Conservation (phyloP, 108 stramenopile species). For the Cyclotella choctawhatcheeana region DNA sequence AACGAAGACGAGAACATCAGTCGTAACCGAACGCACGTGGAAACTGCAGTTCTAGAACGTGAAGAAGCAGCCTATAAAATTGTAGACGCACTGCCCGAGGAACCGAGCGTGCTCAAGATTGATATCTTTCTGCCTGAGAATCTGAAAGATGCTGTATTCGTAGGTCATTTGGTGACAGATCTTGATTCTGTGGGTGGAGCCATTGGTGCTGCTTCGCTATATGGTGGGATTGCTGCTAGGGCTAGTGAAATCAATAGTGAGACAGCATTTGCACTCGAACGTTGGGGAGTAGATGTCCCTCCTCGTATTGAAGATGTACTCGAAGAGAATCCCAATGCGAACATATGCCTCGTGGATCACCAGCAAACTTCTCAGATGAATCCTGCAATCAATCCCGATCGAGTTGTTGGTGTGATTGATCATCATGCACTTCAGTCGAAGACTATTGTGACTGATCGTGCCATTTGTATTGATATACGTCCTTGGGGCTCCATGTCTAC, state of each 20-base stretch:
- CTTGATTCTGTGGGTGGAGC: slow-evolving; percentile 73
- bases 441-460: slow-evolving; percentile 73
- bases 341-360: slow-evolving; percentile 77
- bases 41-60: slow-evolving; percentile 50
- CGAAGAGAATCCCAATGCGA: slow-evolving; percentile 49
- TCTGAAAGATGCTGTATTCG: slow-evolving; percentile 61
- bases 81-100: slow-evolving; percentile 48
- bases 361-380: slow-evolving; percentile 79
- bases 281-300: slow-evolving; percentile 47
- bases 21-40: slow-evolving; percentile 53
- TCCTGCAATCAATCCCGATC: slow-evolving; percentile 60
- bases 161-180: slow-evolving; percentile 81
- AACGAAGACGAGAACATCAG: slow-evolving; percentile 36
- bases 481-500: slow-evolving; percentile 81
- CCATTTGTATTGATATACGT: slow-evolving; percentile 84
- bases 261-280: slow-evolving; percentile 61
- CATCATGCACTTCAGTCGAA: slow-evolving; percentile 82
- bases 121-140: slow-evolving; percentile 58
- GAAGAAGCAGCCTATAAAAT: slow-evolving; percentile 51
- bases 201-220: slow-evolving; percentile 74
- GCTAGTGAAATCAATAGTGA: slow-evolving; percentile 70
- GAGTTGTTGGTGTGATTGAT: slow-evolving; percentile 80
- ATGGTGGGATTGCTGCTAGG: slow-evolving; percentile 61
- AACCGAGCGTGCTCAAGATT: slow-evolving; percentile 29
- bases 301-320: slow-evolving; percentile 53